phyloP scores from a whole-genome alignment of 768 basidiomycete species.

The Leucocoprinus sp. region DNA sequence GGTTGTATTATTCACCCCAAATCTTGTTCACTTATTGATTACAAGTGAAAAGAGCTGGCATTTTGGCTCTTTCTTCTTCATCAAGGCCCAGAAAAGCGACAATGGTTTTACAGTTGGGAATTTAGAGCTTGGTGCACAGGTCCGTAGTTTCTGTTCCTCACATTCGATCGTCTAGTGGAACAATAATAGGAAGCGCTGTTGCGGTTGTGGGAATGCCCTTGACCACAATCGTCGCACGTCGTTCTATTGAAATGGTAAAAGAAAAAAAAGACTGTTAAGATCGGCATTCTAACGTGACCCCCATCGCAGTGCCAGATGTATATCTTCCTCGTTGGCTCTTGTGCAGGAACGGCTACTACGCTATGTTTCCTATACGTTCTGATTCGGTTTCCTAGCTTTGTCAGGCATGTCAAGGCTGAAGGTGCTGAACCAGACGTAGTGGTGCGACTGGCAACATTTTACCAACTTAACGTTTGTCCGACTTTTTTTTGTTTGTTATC shows the following conservation, averaged over 20 bases:
- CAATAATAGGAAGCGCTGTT: conserved; percentile 46
- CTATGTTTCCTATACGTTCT: conserved; percentile 67
- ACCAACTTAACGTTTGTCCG: conserved; percentile 65
- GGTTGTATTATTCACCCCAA: conserved; percentile 28
- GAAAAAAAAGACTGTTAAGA: conserved; percentile 6
- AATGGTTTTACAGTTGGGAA: conserved; percentile 80
- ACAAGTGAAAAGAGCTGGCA: conserved; percentile 44
- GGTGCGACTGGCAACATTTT: conserved; percentile 65
- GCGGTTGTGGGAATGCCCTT: conserved; percentile 68
- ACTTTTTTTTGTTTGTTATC: not conserved
- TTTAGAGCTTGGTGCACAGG: conserved; percentile 66
- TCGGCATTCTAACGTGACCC: not conserved
- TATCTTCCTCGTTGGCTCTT: conserved; percentile 68
- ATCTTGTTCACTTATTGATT: not conserved
- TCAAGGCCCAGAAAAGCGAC: conserved; percentile 60
- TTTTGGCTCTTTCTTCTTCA: conserved; percentile 82
- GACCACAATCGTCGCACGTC: conserved; percentile 51
- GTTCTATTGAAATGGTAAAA: conserved; percentile 47
- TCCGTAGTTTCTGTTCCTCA: conserved; percentile 22
- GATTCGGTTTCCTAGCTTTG: conserved; percentile 60
- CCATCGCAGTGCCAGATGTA: conserved; percentile 56
- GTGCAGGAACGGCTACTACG: conserved; percentile 59
- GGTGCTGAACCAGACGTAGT: conserved; percentile 72
- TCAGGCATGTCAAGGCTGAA: conserved; percentile 60
- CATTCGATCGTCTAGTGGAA: not conserved